Conservation (phyloP, 192 early-diverging fungal genomes). For the Dissophora ornata region DNA sequence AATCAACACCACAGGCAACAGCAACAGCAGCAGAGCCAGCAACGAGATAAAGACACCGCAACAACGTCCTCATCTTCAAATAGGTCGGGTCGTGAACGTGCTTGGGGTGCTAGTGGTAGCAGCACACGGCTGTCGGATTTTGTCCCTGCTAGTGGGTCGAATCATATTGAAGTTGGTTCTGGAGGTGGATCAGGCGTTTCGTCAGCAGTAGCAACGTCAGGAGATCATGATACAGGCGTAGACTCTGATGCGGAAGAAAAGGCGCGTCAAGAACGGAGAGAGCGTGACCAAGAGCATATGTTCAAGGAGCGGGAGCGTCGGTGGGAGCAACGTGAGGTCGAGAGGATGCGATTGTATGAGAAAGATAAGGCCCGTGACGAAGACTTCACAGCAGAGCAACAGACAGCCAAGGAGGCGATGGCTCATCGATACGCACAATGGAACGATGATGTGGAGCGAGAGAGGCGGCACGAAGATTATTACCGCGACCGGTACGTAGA, state of each 20-base stretch:
- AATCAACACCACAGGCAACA: slow-evolving; percentile 34
- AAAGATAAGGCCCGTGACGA: slow-evolving; percentile 59
- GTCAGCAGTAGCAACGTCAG: slow-evolving; percentile 61
- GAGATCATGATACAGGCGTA: slow-evolving; percentile 35
- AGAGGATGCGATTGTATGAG: slow-evolving; percentile 57
- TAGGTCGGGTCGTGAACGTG: slow-evolving; percentile 34
- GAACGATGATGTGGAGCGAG: slow-evolving; percentile 79
- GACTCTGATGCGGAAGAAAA: slow-evolving; percentile 50
- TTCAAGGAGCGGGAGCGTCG: slow-evolving; percentile 67
- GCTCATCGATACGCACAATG: slow-evolving; percentile 65
- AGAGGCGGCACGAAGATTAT: slow-evolving; percentile 73
- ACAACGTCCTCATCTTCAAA: slow-evolving; percentile 26
- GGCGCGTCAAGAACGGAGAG: slow-evolving; percentile 41
- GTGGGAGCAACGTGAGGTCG: slow-evolving; percentile 70
- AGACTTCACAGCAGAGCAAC: slow-evolving; percentile 55
- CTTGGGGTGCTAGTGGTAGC: slow-evolving; percentile 9
- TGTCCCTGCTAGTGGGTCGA: slow-evolving; percentile 59
- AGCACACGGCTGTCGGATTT: slow-evolving; percentile 46
- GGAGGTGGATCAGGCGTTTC: slow-evolving; percentile 24
- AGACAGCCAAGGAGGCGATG: slow-evolving; percentile 32
- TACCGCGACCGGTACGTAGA: slow-evolving; percentile 77
- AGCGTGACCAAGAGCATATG: slow-evolving; percentile 28
- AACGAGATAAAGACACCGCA: slow-evolving; percentile 43
- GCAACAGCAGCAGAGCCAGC: slow-evolving; percentile 33
- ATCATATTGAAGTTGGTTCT: slow-evolving; percentile 60